These are phyloP conservation scores for Endoconidiophora polonica DNA, from an alignment of 2,329 filamentous ascomycete species.

Conservation along the genomic window DNA sequence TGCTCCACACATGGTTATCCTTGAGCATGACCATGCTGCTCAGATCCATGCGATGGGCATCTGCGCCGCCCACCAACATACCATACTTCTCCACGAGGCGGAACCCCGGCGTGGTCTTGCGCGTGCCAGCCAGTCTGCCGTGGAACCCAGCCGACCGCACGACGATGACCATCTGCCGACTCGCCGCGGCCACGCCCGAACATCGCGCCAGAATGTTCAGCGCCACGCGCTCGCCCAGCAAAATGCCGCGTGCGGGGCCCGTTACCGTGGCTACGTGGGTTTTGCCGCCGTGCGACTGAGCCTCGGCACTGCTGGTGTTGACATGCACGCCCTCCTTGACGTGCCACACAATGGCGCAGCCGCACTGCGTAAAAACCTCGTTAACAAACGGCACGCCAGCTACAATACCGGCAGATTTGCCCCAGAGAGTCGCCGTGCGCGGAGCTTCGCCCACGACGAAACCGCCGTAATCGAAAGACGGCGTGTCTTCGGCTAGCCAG, in stretches of 20 bases:
- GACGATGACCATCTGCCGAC: constrained; percentile 34
- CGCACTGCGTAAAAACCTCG: constrained; percentile 79
- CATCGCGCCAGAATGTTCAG: constrained; percentile 82
- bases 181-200: constrained; percentile 71
- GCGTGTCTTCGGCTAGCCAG: constrained; percentile 94
- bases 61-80: constrained; percentile 85
- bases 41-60: constrained; percentile 81
- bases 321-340: constrained; percentile 57
- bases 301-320: constrained; percentile 36
- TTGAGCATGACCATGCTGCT: constrained; percentile 97
- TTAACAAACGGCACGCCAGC: constrained; percentile 91
- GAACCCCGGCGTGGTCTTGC: constrained; percentile 95
- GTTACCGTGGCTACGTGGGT: constrained; percentile 60
- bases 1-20: constrained; percentile 95
- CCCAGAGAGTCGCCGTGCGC: constrained; percentile 49
- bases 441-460: constrained; percentile 72
- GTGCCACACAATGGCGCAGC: constrained; percentile 85
- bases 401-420: constrained; percentile 60
- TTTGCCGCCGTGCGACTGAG: constrained; percentile 25
- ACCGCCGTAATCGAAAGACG: constrained; percentile 90
- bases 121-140: constrained; percentile 78
- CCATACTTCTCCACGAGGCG: constrained; percentile 94
- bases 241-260: constrained; percentile 61
- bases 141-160: constrained; percentile 53
- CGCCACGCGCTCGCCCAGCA: constrained; percentile 86